phyloP scores from a whole-genome alignment of 495 filamentous ascomycete species.

The Penicillium waksmanii region DNA sequence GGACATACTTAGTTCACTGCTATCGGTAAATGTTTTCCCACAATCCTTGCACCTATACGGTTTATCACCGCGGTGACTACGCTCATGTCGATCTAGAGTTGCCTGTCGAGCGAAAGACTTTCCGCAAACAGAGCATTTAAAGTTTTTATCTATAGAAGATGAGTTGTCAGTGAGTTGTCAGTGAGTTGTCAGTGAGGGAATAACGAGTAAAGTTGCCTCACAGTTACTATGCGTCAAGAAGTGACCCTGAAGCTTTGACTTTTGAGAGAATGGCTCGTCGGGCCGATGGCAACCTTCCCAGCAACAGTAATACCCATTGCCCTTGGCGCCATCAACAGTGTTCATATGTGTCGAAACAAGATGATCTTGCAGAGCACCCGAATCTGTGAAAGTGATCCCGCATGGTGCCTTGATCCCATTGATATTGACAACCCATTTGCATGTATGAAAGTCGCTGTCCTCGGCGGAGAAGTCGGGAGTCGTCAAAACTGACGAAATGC shows the following conservation, averaged over 20 bases:
- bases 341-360: conserved; percentile 45
- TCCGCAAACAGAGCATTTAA: conserved; percentile 49
- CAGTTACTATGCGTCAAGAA: conserved; percentile 54
- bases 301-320: conserved; percentile 53
- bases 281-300: conserved; percentile 53
- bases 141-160: conserved; percentile 44
- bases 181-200: not conserved
- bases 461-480: conserved; percentile 42
- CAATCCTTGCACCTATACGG: conserved; percentile 51
- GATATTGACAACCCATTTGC: conserved; percentile 40
- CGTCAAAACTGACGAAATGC: conserved; percentile 42
- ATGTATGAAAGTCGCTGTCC: conserved; percentile 40
- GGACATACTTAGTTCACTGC: conserved; percentile 51
- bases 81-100: conserved; percentile 53
- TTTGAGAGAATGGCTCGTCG: conserved; percentile 52
- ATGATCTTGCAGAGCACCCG: conserved; percentile 49
- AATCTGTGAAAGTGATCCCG: conserved; percentile 39
- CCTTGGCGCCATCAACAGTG: conserved; percentile 47
- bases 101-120: conserved; percentile 52
- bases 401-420: conserved; percentile 39
- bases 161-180: not conserved
- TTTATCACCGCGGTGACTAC: conserved; percentile 58
- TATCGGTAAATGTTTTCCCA: conserved; percentile 52
- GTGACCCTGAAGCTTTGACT: conserved; percentile 55
- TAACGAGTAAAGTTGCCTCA: conserved; percentile 21